phyloP scores from a whole-genome alignment of 139 green algal species.

The Micromonas commoda region DNA sequence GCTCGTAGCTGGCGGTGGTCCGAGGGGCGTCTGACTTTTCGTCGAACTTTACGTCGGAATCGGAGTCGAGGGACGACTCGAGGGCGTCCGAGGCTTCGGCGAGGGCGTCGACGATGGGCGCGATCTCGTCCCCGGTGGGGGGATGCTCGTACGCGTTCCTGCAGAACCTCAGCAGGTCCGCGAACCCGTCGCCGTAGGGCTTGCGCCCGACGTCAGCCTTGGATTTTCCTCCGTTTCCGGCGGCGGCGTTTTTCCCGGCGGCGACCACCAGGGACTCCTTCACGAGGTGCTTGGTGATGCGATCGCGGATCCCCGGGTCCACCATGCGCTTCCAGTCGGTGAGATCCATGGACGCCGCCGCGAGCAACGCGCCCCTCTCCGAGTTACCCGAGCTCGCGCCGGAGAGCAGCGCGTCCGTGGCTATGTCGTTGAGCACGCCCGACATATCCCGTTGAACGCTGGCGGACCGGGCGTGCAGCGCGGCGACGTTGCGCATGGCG shows the following conservation, averaged over 20 bases:
- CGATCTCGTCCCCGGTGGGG: conserved; percentile 7
- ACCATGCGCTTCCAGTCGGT: conserved; percentile 11
- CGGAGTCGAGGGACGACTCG: not conserved
- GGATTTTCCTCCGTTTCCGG: not conserved
- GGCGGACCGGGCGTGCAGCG: not conserved
- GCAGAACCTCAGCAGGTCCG: conserved; percentile 23
- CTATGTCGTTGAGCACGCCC: not conserved
- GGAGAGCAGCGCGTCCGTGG: not conserved
- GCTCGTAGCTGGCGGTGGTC: not conserved
- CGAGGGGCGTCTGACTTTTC: not conserved
- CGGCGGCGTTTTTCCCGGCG: not conserved
- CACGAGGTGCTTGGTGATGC: not conserved
- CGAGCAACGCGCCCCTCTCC: conserved; percentile 6
- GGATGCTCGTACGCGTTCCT: conserved; percentile 30
- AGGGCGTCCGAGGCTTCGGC: not conserved
- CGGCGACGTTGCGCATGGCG: not conserved
- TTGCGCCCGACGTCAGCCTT: not conserved
- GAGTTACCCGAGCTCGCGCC: not conserved
- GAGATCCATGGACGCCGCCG: conserved; percentile 3
- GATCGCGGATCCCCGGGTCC: not conserved
- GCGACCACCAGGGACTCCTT: not conserved
- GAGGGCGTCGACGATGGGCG: not conserved
- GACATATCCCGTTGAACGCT: not conserved
- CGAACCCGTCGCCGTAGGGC: conserved; percentile 7
- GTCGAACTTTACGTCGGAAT: not conserved